phyloP scores from a whole-genome alignment of 73 alveolate genomes.

The Stentor coeruleus region DNA sequence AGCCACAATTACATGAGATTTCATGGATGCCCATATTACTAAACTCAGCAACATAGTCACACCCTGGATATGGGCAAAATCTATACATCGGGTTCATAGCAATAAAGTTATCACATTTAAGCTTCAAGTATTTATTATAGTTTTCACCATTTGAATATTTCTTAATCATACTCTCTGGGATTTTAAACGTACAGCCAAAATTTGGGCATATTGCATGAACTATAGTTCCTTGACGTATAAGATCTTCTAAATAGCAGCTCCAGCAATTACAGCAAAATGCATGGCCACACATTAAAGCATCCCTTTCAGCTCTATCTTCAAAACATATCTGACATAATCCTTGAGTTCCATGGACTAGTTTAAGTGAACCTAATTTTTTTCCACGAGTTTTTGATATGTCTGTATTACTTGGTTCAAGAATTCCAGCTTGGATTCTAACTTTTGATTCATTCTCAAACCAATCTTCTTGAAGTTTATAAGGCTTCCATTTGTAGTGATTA shows the following conservation, averaged over 20 bases:
- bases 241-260: conserved; percentile 34
- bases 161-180: conserved; percentile 4
- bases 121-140: conserved; percentile 37
- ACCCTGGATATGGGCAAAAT: conserved; percentile 62
- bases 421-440: conserved; percentile 33
- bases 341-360: conserved; percentile 15
- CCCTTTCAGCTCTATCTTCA: conserved; percentile 1
- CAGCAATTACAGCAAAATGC: conserved; percentile 49
- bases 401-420: conserved; percentile 1
- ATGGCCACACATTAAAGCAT: conserved; percentile 53
- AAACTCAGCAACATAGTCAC: conserved; percentile 31
- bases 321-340: conserved; percentile 15
- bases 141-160: background rate
- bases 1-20: conserved; percentile 56
- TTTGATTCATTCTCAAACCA: conserved; percentile 45
- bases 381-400: background rate
- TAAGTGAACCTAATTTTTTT: conserved; percentile 15
- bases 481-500: conserved; percentile 16
- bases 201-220: background rate
- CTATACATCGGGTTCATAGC: conserved; percentile 47
- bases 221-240: conserved; percentile 39
- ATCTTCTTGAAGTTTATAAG: conserved; percentile 41
- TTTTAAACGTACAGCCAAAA: background rate
- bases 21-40: conserved; percentile 13
- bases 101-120: conserved; percentile 35